Conservation (phyloP, 164 flowering plant species). For the Stephania yunnanensis region DNA sequence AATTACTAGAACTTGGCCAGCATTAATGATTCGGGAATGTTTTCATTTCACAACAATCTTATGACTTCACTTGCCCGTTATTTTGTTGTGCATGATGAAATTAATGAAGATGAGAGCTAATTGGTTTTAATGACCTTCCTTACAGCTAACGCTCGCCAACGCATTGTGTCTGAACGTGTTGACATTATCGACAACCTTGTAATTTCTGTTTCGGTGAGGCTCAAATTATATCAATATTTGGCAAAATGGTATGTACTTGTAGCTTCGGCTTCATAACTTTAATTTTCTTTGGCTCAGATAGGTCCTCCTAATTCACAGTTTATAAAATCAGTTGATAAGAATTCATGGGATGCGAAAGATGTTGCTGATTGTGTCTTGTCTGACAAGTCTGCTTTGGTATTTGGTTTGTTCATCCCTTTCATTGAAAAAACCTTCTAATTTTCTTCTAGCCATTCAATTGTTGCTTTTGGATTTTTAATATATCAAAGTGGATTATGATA, state of each 20-base stretch:
- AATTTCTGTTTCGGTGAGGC: slow-evolving; percentile 78
- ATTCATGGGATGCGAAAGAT: slow-evolving; percentile 79
- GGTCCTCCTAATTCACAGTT: slow-evolving; percentile 81
- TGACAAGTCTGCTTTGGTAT: slow-evolving; percentile 68
- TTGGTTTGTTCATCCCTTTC: slow-evolving; percentile 1
- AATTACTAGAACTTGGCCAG: no score
- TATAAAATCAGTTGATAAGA: slow-evolving; percentile 69
- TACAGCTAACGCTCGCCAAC: slow-evolving; percentile 91
- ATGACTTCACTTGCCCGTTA: background rate
- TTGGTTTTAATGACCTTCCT: background rate
- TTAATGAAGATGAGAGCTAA: background rate
- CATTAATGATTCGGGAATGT: background rate
- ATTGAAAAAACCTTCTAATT: background rate
- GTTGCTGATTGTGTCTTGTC: slow-evolving; percentile 92
- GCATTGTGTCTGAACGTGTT: slow-evolving; percentile 97
- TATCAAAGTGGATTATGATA: background rate
- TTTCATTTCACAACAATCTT: background rate
- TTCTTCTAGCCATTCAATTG: background rate
- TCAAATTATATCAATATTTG: slow-evolving; percentile 9
- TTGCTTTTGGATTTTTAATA: background rate
- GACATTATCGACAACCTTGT: slow-evolving; percentile 83
- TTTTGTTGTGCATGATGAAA: background rate
- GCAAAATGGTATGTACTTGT: background rate
- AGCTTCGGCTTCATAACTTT: slow-evolving; percentile 19
- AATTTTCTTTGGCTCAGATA: slow-evolving; percentile 52